Evolutionary conservation across 768 basidiomycete species (phyloP).

Genomic region (Trametes sanguinea): DNA sequence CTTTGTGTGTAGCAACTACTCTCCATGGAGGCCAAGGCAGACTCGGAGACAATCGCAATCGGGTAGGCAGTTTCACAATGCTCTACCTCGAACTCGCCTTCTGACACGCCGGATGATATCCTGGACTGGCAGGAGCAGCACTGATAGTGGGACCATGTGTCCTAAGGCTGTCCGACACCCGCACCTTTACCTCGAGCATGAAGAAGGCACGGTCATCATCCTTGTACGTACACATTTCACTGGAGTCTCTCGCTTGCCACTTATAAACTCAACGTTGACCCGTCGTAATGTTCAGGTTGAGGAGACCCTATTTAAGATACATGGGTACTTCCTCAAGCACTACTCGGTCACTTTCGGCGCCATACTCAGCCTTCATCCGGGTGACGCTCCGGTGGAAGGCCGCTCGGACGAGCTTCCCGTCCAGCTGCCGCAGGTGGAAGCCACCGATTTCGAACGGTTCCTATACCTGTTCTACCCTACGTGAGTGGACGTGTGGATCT

Average conservation of each 20-base stretch:
- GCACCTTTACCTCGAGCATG: conserved; percentile 22
- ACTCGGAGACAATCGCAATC: no score
- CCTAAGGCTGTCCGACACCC: conserved; percentile 7
- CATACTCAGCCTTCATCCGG: conserved; percentile 23
- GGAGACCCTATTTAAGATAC: conserved; percentile 27
- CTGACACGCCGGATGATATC: no score
- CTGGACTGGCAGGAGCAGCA: no score
- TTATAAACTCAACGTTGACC: not conserved
- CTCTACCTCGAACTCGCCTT: no score
- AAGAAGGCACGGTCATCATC: conserved; percentile 15
- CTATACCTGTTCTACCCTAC: conserved; percentile 26
- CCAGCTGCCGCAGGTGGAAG: conserved; percentile 8
- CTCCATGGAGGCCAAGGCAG: no score
- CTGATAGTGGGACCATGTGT: no score
- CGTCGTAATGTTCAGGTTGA: conserved; percentile 14
- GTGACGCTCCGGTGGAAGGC: conserved; percentile 11
- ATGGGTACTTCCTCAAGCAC: conserved; percentile 22
- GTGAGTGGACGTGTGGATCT: conserved; percentile 19
- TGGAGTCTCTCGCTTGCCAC: no score
- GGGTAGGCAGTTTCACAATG: no score
- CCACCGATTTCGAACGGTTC: conserved; percentile 25
- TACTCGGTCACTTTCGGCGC: conserved; percentile 22
- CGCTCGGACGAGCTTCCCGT: conserved; percentile 22
- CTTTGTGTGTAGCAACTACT: no score
- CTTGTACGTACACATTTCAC: conserved; percentile 12